phyloP scores from a whole-genome alignment of 768 basidiomycete species.

The Boletus subparvulus region DNA sequence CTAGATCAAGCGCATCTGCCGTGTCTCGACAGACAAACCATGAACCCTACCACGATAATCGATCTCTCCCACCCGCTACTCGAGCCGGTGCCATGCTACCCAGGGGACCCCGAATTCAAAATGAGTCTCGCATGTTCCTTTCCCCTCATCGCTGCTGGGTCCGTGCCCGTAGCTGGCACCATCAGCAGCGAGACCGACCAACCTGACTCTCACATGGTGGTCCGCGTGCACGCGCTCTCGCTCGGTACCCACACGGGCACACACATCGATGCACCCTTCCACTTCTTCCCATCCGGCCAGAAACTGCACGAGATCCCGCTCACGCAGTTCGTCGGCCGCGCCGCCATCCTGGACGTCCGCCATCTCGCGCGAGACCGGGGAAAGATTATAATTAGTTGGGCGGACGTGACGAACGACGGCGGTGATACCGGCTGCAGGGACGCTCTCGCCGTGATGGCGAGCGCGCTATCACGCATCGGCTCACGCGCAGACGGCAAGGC shows the following conservation, averaged over 20 bases:
- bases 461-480: conserved; percentile 18
- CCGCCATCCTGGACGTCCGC: conserved; percentile 55
- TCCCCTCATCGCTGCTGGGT: conserved; percentile 4
- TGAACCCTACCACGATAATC: conserved; percentile 17
- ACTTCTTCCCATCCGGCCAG: conserved; percentile 59
- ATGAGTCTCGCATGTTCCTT: conserved; percentile 21
- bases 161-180: background rate
- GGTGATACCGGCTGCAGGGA: background rate
- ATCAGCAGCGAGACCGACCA: conserved; percentile 20
- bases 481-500: conserved; percentile 26
- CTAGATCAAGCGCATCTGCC: too few species aligned
- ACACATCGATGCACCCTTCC: conserved; percentile 76
- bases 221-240: conserved; percentile 39
- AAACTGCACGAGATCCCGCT: conserved; percentile 61
- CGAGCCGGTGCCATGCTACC: conserved; percentile 27
- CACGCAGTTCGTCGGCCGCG: conserved; percentile 52
- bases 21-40: conserved; percentile 25
- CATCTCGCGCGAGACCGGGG: conserved; percentile 40
- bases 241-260: conserved; percentile 75
- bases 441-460: background rate
- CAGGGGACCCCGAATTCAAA: conserved; percentile 28
- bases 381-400: conserved; percentile 61
- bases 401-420: conserved; percentile 9
- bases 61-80: conserved; percentile 30
- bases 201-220: conserved; percentile 9